Conservation (phyloP, 768 basidiomycete genomes). For the Lactarius psammicola region DNA sequence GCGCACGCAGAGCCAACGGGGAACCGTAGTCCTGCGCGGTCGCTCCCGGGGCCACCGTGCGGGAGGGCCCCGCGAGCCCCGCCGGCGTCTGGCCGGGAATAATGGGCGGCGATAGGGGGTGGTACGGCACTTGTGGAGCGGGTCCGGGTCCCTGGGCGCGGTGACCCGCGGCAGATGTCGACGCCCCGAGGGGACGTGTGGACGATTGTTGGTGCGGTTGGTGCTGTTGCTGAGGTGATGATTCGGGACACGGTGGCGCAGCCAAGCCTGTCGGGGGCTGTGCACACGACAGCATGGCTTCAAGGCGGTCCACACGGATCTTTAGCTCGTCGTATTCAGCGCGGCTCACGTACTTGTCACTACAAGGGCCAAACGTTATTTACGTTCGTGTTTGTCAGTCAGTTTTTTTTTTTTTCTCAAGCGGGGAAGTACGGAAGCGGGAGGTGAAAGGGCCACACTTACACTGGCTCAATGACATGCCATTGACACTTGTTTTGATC, state of each 20-base stretch:
- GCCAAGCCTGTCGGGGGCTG: slow-evolving; percentile 22
- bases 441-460: slow-evolving; percentile 38
- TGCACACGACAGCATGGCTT: slow-evolving; percentile 48
- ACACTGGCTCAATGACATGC: slow-evolving; percentile 81
- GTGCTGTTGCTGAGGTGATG: slow-evolving; percentile 2
- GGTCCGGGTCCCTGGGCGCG: slow-evolving; percentile 3
- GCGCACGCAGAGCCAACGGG: slow-evolving; percentile 1
- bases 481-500: slow-evolving; percentile 81
- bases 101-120: slow-evolving; percentile 15
- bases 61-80: slow-evolving; percentile 5
- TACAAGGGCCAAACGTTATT: slow-evolving; percentile 32
- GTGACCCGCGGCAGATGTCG: neutral
- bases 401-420: neutral
- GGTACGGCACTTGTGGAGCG: slow-evolving; percentile 15
- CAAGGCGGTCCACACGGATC: slow-evolving; percentile 59
- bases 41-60: neutral
- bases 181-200: slow-evolving; percentile 1
- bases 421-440: neutral
- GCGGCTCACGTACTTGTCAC: slow-evolving; percentile 80
- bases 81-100: neutral
- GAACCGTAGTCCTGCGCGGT: slow-evolving; percentile 6
- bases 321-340: slow-evolving; percentile 77
- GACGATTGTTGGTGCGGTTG: slow-evolving; percentile 1
- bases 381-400: slow-evolving; percentile 1
- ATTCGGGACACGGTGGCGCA: slow-evolving; percentile 9